Conservation (phyloP, 2,329 filamentous ascomycete genomes). For the Stenocarpella maydis region DNA sequence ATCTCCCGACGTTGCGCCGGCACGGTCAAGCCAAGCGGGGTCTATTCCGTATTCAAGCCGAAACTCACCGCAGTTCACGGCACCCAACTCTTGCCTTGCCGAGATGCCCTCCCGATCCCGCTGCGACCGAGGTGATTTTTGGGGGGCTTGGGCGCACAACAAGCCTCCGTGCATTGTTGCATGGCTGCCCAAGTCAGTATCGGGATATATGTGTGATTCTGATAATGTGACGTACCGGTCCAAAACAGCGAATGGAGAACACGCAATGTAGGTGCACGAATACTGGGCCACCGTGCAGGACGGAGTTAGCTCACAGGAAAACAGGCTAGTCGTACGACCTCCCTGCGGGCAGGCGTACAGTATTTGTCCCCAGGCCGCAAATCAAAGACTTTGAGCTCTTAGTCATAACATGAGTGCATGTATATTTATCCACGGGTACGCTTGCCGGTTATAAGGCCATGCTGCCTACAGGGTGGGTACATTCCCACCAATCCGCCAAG, state of each 20-base stretch:
- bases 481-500: background rate
- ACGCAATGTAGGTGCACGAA: background rate
- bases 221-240: background rate
- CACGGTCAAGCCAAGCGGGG: background rate
- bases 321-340: background rate
- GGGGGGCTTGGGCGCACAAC: background rate
- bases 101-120: background rate
- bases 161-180: background rate
- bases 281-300: background rate
- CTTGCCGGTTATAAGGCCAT: background rate
- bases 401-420: background rate
- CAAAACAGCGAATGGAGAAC: background rate
- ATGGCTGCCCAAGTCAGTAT: background rate
- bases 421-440: slow-evolving; percentile 2
- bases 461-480: background rate
- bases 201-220: background rate
- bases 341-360: background rate
- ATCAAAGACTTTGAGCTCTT: background rate
- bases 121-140: background rate
- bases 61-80: slow-evolving; percentile 14
- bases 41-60: background rate
- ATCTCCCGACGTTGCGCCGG: slow-evolving; percentile 30
- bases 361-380: background rate
- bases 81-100: background rate
- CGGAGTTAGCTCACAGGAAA: background rate